A percentile compares a stretch with the other conserved stretches of the same genome.
phyloP scores from a whole-genome alignment of 106 monocot genomes.

The Dioscorea zingiberensis region DNA sequence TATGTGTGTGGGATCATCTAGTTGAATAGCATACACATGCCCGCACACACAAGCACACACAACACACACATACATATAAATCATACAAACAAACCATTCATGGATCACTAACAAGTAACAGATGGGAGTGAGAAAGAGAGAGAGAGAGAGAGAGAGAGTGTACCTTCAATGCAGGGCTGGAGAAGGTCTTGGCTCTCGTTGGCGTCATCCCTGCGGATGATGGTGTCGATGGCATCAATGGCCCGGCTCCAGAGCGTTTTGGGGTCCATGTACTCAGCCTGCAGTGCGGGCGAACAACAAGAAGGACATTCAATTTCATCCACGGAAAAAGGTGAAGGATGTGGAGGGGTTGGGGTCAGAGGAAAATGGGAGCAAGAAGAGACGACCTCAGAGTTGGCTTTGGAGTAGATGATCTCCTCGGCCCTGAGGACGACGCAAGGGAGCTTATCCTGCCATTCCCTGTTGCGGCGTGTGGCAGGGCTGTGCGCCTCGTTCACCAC shows the following conservation, averaged over 20 bases:
- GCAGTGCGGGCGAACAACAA: not conserved
- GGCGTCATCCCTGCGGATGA: conserved; percentile 56
- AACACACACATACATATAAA: no score
- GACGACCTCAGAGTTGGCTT: conserved; percentile 83
- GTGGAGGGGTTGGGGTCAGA: conserved; percentile 91
- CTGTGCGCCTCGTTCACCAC: conserved; percentile 71
- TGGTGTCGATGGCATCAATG: conserved; percentile 68
- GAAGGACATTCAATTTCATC: not conserved
- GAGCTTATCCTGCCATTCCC: conserved; percentile 90
- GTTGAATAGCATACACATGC: no score
- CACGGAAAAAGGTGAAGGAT: conserved; percentile 33
- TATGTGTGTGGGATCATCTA: no score
- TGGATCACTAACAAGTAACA: no score
- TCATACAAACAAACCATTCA: not conserved
- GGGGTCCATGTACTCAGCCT: conserved; percentile 80
- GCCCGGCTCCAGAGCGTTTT: conserved; percentile 55
- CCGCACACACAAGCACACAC: no score
- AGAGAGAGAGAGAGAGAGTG: not conserved
- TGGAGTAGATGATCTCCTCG: conserved; percentile 94
- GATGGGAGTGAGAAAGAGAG: not conserved
- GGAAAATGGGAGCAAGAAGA: no score
- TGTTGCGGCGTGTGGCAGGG: conserved; percentile 58
- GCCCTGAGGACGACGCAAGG: conserved; percentile 76
- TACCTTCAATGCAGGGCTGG: conserved; percentile 76
- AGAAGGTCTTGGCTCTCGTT: conserved; percentile 36